Conservation (phyloP, 164 flowering plant genomes). For the Berberis thunbergii region DNA sequence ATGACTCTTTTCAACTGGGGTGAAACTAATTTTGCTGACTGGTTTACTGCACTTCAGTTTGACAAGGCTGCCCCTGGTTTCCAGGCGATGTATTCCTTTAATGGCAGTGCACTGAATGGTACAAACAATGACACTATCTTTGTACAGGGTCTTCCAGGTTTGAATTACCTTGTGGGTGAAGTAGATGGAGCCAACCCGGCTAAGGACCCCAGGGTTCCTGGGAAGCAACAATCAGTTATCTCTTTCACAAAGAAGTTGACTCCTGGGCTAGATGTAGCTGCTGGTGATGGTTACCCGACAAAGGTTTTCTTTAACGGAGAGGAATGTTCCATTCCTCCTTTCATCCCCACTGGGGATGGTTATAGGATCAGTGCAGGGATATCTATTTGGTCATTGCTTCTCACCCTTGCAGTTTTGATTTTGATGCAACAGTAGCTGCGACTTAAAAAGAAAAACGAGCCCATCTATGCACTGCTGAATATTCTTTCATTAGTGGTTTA, state of each 20-base stretch:
- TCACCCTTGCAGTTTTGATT: constrained; percentile 23
- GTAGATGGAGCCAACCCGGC: constrained; percentile 36
- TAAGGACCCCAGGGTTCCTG: constrained; percentile 59
- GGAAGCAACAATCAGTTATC: constrained; percentile 74
- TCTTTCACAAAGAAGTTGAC: constrained; percentile 60
- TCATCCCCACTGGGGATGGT: constrained; percentile 28
- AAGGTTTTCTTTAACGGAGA: constrained; percentile 82
- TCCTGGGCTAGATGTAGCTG: constrained; percentile 43
- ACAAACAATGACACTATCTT: constrained; percentile 30
- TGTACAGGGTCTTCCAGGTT: constrained; percentile 34
- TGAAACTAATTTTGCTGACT: constrained; percentile 43
- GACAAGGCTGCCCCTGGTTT: constrained; percentile 50
- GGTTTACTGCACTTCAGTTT: constrained; percentile 68
- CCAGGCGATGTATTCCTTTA: constrained; percentile 43
- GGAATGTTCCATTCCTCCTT: constrained; percentile 61
- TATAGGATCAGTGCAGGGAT: constrained; percentile 8
- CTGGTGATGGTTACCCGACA: constrained; percentile 64
- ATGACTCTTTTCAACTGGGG: constrained; percentile 75
- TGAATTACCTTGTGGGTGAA: constrained; percentile 60
- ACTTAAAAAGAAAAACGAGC: not conserved
- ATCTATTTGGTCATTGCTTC: constrained; percentile 11
- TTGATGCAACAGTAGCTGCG: constrained; percentile 26
- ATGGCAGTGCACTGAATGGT: constrained; percentile 29
- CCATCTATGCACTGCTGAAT: constrained; percentile 11
- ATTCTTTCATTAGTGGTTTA: constrained; percentile 29